phyloP scores from a whole-genome alignment of 2,329 filamentous ascomycete genomes.

The Venturia carpophila region DNA sequence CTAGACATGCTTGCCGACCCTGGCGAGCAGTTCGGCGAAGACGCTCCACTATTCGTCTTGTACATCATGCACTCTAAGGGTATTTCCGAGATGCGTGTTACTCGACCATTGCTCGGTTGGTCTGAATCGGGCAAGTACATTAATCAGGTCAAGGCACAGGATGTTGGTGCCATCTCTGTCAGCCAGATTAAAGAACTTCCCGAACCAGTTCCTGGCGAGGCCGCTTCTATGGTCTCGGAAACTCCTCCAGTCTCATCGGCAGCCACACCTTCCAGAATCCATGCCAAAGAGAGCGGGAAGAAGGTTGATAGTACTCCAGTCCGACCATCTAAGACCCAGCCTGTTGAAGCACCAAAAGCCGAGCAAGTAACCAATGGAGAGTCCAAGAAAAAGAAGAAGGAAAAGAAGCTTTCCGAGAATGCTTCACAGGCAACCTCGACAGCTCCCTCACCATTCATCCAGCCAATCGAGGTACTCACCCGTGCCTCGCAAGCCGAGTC shows the following conservation, averaged over 20 bases:
- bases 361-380: conserved; percentile 37
- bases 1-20: conserved; percentile 76
- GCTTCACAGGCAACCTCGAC: conserved; percentile 2
- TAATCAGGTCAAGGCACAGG: conserved; percentile 65
- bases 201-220: conserved; percentile 9
- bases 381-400: conserved; percentile 61
- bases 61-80: conserved; percentile 98
- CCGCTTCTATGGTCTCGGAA: conserved; percentile 6
- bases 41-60: conserved; percentile 79
- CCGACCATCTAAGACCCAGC: not conserved
- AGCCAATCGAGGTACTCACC: conserved; percentile 11
- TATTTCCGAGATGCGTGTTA: conserved; percentile 40
- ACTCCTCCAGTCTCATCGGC: conserved; percentile 4
- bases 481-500: conserved; percentile 3
- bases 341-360: conserved; percentile 7
- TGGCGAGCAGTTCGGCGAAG: conserved; percentile 34
- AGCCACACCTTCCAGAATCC: not conserved
- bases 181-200: conserved; percentile 47
- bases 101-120: conserved; percentile 60
- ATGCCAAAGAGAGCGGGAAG: not conserved
- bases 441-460: conserved; percentile 4
- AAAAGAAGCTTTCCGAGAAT: conserved; percentile 23
- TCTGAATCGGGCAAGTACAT: conserved; percentile 82
- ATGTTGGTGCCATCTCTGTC: conserved; percentile 66
- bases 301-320: conserved; percentile 12